Evolutionary conservation across 768 basidiomycete species (phyloP).

Genomic region (Agrocybe praecox): DNA sequence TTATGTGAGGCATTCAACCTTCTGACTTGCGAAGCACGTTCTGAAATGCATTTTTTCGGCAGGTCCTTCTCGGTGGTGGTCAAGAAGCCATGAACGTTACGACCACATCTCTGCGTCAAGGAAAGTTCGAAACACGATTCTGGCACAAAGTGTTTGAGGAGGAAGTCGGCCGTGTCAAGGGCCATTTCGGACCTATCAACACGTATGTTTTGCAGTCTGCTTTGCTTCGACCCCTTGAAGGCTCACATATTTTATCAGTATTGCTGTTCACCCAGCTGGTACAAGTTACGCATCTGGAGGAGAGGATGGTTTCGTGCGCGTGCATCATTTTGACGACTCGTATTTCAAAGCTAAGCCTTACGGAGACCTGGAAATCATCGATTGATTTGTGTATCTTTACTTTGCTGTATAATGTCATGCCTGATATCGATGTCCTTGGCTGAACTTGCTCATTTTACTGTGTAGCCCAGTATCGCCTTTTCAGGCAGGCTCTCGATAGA

Average conservation of each 20-base stretch:
- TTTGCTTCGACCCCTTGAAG: not conserved
- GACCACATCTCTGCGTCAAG: slow-evolving; percentile 90
- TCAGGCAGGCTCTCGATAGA: not conserved
- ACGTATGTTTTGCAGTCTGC: slow-evolving; percentile 64
- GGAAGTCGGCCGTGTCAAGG: slow-evolving; percentile 96
- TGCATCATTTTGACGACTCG: slow-evolving; percentile 92
- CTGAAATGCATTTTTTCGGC: not conserved
- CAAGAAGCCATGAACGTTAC: slow-evolving; percentile 99
- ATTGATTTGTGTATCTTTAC: slow-evolving; percentile 31
- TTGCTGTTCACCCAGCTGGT: slow-evolving; percentile 90
- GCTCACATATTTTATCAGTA: slow-evolving; percentile 44
- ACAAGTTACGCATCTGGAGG: slow-evolving; percentile 91
- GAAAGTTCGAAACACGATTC: slow-evolving; percentile 97
- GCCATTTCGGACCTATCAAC: slow-evolving; percentile 96
- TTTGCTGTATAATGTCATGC: slow-evolving; percentile 2
- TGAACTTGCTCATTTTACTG: not conserved
- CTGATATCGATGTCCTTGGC: slow-evolving; percentile 1
- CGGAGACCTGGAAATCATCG: slow-evolving; percentile 76
- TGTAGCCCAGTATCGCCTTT: not conserved
- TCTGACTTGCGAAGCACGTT: not conserved
- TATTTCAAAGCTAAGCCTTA: slow-evolving; percentile 93
- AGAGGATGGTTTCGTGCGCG: slow-evolving; percentile 93
- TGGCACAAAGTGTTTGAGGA: slow-evolving; percentile 98
- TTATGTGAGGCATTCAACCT: slow-evolving; percentile 54
- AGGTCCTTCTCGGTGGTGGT: slow-evolving; percentile 94